These are phyloP conservation scores for Psilocybe cubensis DNA, from an alignment of 768 basidiomycete genomes.

Conservation along the genomic window DNA sequence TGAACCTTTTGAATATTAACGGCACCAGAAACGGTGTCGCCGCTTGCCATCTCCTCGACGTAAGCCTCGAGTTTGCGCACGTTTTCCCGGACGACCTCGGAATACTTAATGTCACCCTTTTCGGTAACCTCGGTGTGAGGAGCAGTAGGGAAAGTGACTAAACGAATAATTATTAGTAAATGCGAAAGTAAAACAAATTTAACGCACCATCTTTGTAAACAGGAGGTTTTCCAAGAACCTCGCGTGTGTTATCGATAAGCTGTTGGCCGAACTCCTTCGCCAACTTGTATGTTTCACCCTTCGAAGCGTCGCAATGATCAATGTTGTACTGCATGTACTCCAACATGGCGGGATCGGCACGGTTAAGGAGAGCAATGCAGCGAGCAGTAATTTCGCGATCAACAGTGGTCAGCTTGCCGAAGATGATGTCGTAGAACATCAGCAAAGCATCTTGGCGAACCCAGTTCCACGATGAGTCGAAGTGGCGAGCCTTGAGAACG, in stretches of 20 bases:
- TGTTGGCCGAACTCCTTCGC: constrained; percentile 98
- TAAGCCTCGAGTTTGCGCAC: constrained; percentile 98
- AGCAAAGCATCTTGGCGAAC: constrained; percentile 94
- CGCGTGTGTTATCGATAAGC: constrained; percentile 90
- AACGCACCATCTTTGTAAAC: constrained; percentile 92
- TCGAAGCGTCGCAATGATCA: constrained; percentile 74
- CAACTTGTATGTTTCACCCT: constrained; percentile 92
- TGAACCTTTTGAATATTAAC: constrained; percentile 98
- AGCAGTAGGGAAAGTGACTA: constrained; percentile 98
- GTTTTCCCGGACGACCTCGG: constrained; percentile 93
- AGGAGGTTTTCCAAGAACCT: constrained; percentile 82
- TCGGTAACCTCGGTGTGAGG: constrained; percentile 92
- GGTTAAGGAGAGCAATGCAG: constrained; percentile 96
- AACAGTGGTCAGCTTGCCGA: constrained; percentile 90
- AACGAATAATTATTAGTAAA: constrained; percentile 10
- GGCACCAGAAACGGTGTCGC: constrained; percentile 79
- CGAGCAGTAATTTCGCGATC: constrained; percentile 97
- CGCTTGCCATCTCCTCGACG: constrained; percentile 97
- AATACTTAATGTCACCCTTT: constrained; percentile 94
- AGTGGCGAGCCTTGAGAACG: constrained; percentile 93
- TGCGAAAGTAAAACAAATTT: constrained; percentile 3
- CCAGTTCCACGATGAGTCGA: constrained; percentile 99
- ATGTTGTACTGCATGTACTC: constrained; percentile 97
- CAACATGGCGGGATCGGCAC: constrained; percentile 90
- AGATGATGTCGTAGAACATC: constrained; percentile 99